Conservation (phyloP, 495 filamentous ascomycete genomes). For the Hypoxylon trugodes region DNA sequence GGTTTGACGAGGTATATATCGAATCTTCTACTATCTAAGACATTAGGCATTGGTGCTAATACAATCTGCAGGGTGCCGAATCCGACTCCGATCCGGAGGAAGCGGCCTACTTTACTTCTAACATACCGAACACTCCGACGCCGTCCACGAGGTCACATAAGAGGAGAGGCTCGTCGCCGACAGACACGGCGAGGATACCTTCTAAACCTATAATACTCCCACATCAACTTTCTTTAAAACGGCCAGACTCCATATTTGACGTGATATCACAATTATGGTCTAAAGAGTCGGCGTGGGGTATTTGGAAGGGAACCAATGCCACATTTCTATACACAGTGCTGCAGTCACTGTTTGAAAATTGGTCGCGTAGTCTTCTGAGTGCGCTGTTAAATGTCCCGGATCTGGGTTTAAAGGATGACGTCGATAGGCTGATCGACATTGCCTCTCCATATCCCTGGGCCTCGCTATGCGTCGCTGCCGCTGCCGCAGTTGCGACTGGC, state of each 20-base stretch:
- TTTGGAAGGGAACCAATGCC: constrained; percentile 94
- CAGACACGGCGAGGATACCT: constrained; percentile 37
- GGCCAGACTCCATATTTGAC: constrained; percentile 76
- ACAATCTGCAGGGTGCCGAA: constrained; percentile 47
- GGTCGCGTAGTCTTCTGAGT: constrained; percentile 82
- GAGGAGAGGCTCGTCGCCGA: constrained; percentile 44
- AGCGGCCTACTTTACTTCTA: constrained; percentile 84
- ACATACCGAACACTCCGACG: constrained; percentile 67
- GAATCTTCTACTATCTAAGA: constrained; percentile 12
- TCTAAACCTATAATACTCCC: constrained; percentile 48
- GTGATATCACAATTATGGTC: constrained; percentile 85
- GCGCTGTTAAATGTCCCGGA: constrained; percentile 86
- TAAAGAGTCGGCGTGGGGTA: constrained; percentile 88
- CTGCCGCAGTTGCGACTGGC: constrained; percentile 81
- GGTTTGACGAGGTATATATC: constrained; percentile 60
- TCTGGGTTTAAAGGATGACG: constrained; percentile 66
- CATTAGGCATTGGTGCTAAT: constrained; percentile 15
- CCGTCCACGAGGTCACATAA: constrained; percentile 55
- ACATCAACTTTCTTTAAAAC: constrained; percentile 73
- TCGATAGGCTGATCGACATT: constrained; percentile 61
- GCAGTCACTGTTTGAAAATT: constrained; percentile 84
- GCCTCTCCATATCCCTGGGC: constrained; percentile 77
- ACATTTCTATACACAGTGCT: constrained; percentile 88
- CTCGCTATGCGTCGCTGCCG: constrained; percentile 79
- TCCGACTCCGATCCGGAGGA: constrained; percentile 81